Percentiles rank a stretch among this genome's conserved stretches.
These are phyloP conservation scores for Fusarium sulawesiense DNA, from an alignment of 2,329 filamentous ascomycete species.

Conservation along the genomic window DNA sequence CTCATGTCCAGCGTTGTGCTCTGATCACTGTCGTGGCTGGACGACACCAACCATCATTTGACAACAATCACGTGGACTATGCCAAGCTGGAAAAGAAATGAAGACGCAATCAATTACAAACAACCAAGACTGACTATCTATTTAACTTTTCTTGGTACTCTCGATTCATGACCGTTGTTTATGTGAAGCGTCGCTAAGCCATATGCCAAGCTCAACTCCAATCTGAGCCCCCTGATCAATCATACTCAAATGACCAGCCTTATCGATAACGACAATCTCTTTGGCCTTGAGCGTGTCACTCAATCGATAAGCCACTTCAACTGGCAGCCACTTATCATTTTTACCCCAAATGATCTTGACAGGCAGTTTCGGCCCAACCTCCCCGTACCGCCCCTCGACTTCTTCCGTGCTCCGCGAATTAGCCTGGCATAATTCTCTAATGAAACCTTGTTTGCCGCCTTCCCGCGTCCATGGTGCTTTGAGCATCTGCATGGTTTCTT, in stretches of 20 bases:
- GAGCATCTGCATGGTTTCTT: conserved; percentile 51
- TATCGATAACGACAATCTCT: conserved; percentile 50
- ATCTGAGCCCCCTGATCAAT: conserved; percentile 56
- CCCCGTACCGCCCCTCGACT: conserved; percentile 53
- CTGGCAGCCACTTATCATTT: conserved; percentile 57
- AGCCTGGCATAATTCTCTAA: conserved; percentile 53
- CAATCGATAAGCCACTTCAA: conserved; percentile 49
- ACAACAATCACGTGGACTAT: not conserved
- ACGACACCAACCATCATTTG: not conserved
- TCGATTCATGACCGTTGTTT: not conserved
- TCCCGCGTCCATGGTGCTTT: conserved; percentile 51
- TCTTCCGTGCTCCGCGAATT: conserved; percentile 41
- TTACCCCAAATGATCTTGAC: conserved; percentile 59
- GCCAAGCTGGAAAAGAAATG: not conserved
- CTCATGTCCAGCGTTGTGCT: too few relatives aligned
- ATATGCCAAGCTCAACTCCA: conserved; percentile 52
- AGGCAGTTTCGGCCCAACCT: conserved; percentile 51
- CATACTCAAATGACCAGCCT: conserved; percentile 59
- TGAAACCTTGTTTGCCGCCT: conserved; percentile 51
- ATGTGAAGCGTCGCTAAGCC: conserved; percentile 38
- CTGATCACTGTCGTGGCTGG: not conserved
- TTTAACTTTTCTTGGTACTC: not conserved
- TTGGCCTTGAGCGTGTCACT: conserved; percentile 47
- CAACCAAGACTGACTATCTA: not conserved
- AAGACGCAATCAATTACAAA: not conserved